These are phyloP conservation scores for Mrakiaceae sp. DNA, from an alignment of 1,284 basidiomycete species.

Conservation along the genomic window DNA sequence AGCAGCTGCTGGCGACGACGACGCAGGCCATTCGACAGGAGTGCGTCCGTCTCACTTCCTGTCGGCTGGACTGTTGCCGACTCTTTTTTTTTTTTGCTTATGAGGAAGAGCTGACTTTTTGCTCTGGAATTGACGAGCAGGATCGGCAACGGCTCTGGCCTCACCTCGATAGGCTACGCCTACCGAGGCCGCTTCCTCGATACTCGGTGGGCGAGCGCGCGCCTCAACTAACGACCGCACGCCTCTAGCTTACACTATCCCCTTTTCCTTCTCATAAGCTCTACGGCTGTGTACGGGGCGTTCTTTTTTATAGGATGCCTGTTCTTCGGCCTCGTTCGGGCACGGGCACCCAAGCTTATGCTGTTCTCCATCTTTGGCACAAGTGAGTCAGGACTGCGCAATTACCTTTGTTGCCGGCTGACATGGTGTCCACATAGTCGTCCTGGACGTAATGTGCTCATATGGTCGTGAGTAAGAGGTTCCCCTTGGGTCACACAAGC, in stretches of 20 bases:
- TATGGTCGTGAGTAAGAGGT: constrained; percentile 33
- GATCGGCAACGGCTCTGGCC: constrained; percentile 35
- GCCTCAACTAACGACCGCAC: constrained; percentile 3
- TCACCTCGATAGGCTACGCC: constrained; percentile 38
- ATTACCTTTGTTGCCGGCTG: no score
- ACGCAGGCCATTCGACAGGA: constrained; percentile 21
- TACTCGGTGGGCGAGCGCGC: constrained; percentile 36
- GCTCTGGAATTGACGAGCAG: no score
- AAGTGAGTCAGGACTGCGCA: no score
- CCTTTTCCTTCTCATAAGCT: constrained; percentile 28
- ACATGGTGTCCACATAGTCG: constrained; percentile 35
- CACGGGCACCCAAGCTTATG: constrained; percentile 49
- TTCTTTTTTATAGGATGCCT: constrained; percentile 59
- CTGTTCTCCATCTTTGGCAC: constrained; percentile 43
- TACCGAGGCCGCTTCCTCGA: constrained; percentile 61
- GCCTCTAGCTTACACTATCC: not conserved
- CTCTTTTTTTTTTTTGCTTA: no score
- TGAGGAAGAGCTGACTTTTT: no score
- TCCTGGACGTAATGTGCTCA: constrained; percentile 49
- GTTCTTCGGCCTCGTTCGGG: constrained; percentile 48
- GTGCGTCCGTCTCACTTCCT: not conserved
- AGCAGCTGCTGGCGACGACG: constrained; percentile 39
- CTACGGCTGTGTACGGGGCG: constrained; percentile 52
- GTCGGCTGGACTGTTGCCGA: no score
- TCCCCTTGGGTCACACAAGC: not conserved